Percentiles rank a stretch among this genome's conserved stretches.
Evolutionary conservation across 768 basidiomycete species (phyloP).

Genomic region (Boletus bicolor): DNA sequence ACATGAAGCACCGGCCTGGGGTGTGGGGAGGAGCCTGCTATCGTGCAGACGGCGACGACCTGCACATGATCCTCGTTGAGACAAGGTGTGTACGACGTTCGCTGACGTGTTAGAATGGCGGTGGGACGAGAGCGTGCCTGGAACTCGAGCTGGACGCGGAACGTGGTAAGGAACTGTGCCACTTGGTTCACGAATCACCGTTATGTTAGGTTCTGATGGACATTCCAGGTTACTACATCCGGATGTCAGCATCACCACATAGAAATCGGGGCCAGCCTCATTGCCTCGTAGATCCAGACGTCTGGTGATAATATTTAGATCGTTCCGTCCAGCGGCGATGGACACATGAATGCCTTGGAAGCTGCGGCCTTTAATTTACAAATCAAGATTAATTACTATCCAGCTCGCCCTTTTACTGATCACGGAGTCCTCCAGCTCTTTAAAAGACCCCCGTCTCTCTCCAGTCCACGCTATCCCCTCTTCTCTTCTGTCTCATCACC

Average conservation of each 20-base stretch:
- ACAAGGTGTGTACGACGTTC: background rate
- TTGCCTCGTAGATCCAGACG: conserved; percentile 6
- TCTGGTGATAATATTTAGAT: background rate
- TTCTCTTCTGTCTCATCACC: background rate
- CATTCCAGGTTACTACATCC: conserved; percentile 4
- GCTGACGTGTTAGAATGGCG: background rate
- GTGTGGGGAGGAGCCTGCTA: background rate
- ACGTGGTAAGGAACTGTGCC: background rate
- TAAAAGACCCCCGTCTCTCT: conserved; percentile 14
- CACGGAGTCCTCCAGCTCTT: background rate
- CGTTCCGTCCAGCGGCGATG: background rate
- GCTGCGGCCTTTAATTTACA: conserved; percentile 7
- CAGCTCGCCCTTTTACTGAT: background rate
- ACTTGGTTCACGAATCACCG: background rate
- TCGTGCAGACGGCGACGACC: background rate
- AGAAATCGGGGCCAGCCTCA: background rate
- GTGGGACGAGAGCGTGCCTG: background rate
- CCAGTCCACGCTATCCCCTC: conserved; percentile 8
- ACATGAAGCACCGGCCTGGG: background rate
- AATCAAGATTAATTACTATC: conserved; percentile 11
- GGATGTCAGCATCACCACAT: conserved; percentile 10
- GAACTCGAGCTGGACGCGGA: background rate
- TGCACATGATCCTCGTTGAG: background rate
- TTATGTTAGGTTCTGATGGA: conserved; percentile 8
- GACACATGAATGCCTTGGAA: background rate